Evolutionary conservation across 2,329 filamentous ascomycete species (phyloP), one percentile per base, ranked within the genome.

Genomic region (Trichoderma polysporum): DNA sequence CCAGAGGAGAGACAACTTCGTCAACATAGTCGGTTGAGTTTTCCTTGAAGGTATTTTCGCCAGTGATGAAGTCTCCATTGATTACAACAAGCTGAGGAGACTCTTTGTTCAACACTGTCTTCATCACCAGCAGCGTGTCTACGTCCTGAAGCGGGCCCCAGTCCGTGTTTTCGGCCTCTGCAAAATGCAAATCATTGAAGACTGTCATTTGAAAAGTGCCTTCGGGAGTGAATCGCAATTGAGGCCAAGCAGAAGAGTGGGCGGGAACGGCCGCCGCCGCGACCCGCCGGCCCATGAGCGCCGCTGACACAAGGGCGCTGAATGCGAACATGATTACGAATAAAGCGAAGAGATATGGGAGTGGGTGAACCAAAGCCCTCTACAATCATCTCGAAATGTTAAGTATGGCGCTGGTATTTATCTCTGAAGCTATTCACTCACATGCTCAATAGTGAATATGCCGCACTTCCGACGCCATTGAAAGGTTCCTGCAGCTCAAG

Each of bases 191-290:
- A 10, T 60, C 57, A n/a, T 60, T 60, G 7, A 60, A 60, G n/a
- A 60, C 27, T 25, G 57, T 49, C 57, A 60, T 60, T 15, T 60
- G 39, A 49, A 60, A 60, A 7, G 57, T 60, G 19, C 57, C 57
- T 49, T 60, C 31, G 6, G 57, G 29, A 3, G 57, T 60, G 41
- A 39, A 57, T 12, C 33, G 50, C 17, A 53, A 19, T 29, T n/a
- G 50, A 31, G 50, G 50, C 50, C 50, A 53, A 13, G 50, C 27
- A n/a, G 22, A 47, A 22, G 45, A 22, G 1, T 45, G 41, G 3
- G 41, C n/a, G 6, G 41, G 41, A 45, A 45, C 22, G 22, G 47
- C 47, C 19, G 12, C 25, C 1, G 47, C 47, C 12, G 47, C 47
- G 22, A 50, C 7, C 5, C 25, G 47, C 4, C 25, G 47, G 50